Percentiles rank a stretch among this genome's conserved stretches.
Conservation (phyloP, 2,329 filamentous ascomycete species). For the Fusarium fujikuroi region DNA sequence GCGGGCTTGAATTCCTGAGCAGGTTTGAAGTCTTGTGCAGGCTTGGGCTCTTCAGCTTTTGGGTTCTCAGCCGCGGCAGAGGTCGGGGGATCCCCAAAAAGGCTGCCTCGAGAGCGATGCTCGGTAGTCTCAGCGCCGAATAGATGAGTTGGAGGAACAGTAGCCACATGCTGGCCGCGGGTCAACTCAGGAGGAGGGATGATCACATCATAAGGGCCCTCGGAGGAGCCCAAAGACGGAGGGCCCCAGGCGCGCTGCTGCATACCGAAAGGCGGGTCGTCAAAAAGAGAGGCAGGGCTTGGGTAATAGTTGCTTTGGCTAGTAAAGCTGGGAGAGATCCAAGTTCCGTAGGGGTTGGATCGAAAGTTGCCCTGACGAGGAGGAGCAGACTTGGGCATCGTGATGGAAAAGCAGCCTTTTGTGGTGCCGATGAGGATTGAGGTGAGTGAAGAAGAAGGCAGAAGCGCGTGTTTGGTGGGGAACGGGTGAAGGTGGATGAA, state of each 20-base stretch:
- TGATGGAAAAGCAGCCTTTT: no score
- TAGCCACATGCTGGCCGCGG: no score
- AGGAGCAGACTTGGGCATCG: neutral
- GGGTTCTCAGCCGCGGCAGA: neutral
- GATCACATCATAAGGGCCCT: neutral
- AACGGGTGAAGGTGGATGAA: neutral
- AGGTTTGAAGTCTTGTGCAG: neutral
- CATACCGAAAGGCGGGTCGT: neutral
- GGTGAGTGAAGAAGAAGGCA: neutral
- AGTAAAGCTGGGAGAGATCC: neutral
- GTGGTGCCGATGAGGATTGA: no score
- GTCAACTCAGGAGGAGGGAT: neutral
- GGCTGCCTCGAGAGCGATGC: neutral
- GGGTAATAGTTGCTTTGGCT: neutral
- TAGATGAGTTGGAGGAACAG: accelerated
- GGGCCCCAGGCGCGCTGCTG: neutral
- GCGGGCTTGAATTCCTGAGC: neutral
- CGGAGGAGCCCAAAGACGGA: neutral
- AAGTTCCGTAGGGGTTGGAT: neutral
- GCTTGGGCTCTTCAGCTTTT: neutral
- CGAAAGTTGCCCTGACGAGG: neutral
- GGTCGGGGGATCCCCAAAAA: neutral
- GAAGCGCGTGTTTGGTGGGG: neutral
- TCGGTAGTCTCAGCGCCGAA: neutral
- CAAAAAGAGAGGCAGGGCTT: neutral